A percentile compares a stretch with the other conserved stretches of the same genome.
phyloP scores from a whole-genome alignment of 495 filamentous ascomycete genomes.

The Halenospora varia region DNA sequence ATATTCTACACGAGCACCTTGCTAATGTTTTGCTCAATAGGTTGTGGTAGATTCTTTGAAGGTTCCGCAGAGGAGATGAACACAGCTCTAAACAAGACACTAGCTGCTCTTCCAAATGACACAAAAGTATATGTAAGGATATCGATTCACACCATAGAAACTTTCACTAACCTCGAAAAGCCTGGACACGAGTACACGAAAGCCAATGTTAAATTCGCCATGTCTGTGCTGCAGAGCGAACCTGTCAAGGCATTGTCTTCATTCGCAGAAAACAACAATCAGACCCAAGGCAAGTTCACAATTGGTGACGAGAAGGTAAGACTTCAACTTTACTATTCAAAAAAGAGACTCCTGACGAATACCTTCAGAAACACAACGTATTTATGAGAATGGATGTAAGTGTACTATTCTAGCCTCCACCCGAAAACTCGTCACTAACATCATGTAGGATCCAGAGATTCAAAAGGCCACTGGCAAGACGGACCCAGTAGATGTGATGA shows the following conservation, averaged over 20 bases:
- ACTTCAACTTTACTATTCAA: background rate
- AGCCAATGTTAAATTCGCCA: constrained; percentile 81
- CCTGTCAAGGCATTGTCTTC: constrained; percentile 70
- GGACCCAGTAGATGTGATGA: constrained; percentile 84
- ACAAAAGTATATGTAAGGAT: constrained; percentile 82
- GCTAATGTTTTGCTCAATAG: constrained; percentile 34
- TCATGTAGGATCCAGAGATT: constrained; percentile 68
- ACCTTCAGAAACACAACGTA: constrained; percentile 78
- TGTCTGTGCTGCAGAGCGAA: constrained; percentile 67
- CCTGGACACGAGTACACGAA: constrained; percentile 98
- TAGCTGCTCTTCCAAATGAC: constrained; percentile 80
- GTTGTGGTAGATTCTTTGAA: constrained; percentile 97
- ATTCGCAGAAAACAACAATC: constrained; percentile 73
- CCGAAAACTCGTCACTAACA: background rate
- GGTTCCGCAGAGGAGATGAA: constrained; percentile 89
- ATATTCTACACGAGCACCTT: background rate
- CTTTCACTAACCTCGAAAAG: constrained; percentile 40
- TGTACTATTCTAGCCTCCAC: constrained; percentile 8
- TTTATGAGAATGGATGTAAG: constrained; percentile 86
- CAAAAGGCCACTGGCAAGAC: constrained; percentile 81
- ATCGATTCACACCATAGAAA: too few species aligned
- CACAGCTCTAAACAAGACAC: constrained; percentile 79
- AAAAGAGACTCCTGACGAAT: background rate
- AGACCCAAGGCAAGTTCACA: constrained; percentile 95
- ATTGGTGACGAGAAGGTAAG: constrained; percentile 95